Evolutionary conservation across 2,329 filamentous ascomycete genomes (phyloP), one percentile per base, ranked within the genome.

Genomic region (Verticillium nonalfalfae): DNA sequence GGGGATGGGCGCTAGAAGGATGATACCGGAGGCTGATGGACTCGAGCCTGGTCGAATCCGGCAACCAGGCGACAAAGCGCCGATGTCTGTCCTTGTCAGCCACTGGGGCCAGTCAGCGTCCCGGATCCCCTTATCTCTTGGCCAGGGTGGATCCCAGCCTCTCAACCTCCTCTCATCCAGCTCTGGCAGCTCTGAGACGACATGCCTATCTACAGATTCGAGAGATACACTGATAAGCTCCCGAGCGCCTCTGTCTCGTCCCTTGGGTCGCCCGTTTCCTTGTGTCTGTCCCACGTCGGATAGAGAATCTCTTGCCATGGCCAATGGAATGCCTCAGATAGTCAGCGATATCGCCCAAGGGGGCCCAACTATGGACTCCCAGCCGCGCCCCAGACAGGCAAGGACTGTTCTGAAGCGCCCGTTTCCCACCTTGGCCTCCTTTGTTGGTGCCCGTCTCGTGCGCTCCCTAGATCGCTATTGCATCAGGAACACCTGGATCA

Each of bases 61-160:
- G 55, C 33, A 15, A 36, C 15, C 15, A n/a, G 34, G 7, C 55
- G 38, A 26, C 26, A 1, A 57, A 11, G 55, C n/a, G n/a, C 33
- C 57, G 56, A 45, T 36, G 18, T 36, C 13, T 57, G 31, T 39
- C 35, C 36, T 50, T 34, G 14, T 26, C 18, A 40, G 45, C 21
- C 57, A 10, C 33, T 14, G 14, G n/a, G 39, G n/a, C 57, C 57
- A 58, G 38, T 58, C 38, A 58, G 21, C n/a, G 4, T 26, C 38
- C 39, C 3, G 18, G 39, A 45, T 50, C 38, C 26, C 38, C 57
- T 58, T 58, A 58, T 58, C 57, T 58, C 57, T 58, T n/a, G 57
- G 38, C 57, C 21, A 31, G 38, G 14, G 57, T 58, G 57, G 57
- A 39, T 38, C 38, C 21, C 26, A 3, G 45, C 45, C 36, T 11